phyloP scores from a whole-genome alignment of 345 rosid genomes.

The Erodium maritimum region DNA sequence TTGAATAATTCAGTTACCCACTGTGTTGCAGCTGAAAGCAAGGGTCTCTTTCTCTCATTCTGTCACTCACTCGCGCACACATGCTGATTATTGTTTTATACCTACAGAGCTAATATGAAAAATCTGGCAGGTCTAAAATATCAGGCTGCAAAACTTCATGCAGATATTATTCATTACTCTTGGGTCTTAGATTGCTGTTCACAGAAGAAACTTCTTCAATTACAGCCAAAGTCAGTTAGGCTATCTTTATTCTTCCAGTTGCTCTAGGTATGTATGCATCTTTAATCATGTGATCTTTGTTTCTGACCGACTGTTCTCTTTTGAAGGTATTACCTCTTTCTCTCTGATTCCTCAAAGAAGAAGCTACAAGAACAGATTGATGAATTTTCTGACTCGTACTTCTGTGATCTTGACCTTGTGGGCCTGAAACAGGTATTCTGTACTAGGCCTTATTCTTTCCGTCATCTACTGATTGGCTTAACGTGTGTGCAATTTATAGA shows the following conservation, averaged over 20 bases:
- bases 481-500: constrained; percentile 2
- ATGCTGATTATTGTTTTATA: background rate
- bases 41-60: constrained; percentile 47
- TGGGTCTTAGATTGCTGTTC: constrained; percentile 86
- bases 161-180: constrained; percentile 77
- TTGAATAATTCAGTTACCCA: constrained; percentile 79
- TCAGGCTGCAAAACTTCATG: constrained; percentile 70
- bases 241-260: constrained; percentile 6
- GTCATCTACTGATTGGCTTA: background rate
- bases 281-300: constrained; percentile 1
- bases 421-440: constrained; percentile 66
- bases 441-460: background rate
- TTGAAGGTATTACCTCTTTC: constrained; percentile 72
- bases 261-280: background rate
- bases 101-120: background rate
- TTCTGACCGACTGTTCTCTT: constrained; percentile 9
- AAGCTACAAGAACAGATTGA: constrained; percentile 80
- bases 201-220: constrained; percentile 58
- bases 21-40: constrained; percentile 84
- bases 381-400: constrained; percentile 76
- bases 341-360: constrained; percentile 57
- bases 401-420: constrained; percentile 61
- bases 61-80: constrained; percentile 9
- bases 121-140: constrained; percentile 64
- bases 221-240: constrained; percentile 68